Evolutionary conservation across 73 alveolate genomes (phyloP).

Genomic region (Durusdinium trenchii): DNA sequence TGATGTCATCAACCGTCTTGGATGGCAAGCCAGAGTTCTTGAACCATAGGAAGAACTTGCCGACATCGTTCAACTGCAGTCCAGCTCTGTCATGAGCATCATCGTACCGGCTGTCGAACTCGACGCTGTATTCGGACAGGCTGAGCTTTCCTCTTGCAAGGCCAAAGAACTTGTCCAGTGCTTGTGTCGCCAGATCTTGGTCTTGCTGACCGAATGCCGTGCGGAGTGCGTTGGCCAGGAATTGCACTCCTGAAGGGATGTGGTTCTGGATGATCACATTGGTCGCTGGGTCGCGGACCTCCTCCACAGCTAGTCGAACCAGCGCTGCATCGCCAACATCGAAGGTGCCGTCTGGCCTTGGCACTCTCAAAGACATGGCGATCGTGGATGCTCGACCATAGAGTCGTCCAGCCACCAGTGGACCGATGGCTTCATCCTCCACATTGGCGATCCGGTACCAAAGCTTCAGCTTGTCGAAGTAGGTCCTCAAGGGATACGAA

Average conservation of each 20-base stretch:
- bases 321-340: not conserved
- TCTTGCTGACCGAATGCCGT: too few relatives aligned
- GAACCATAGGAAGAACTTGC: not conserved
- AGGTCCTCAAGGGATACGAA: not conserved
- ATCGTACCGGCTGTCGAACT: conserved; percentile 17
- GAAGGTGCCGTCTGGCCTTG: not conserved
- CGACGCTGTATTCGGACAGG: not conserved
- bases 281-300: not conserved
- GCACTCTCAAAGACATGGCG: not conserved
- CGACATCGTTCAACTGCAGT: conserved; percentile 16
- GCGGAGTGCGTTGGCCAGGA: too few relatives aligned
- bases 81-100: not conserved
- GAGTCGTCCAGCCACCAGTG: not conserved
- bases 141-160: too few relatives aligned
- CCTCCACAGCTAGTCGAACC: not conserved
- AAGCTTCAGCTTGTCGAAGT: not conserved
- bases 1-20: conserved; percentile 14
- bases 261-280: not conserved
- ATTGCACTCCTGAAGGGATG: too few relatives aligned
- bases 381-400: not conserved
- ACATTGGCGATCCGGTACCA: not conserved
- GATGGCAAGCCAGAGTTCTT: not conserved
- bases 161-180: too few relatives aligned
- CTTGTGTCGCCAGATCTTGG: too few relatives aligned
- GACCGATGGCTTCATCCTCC: not conserved